Base-by-base conservation (phyloP, 352 stramenopile genomes). In the Blastocystis sp. region DNA sequence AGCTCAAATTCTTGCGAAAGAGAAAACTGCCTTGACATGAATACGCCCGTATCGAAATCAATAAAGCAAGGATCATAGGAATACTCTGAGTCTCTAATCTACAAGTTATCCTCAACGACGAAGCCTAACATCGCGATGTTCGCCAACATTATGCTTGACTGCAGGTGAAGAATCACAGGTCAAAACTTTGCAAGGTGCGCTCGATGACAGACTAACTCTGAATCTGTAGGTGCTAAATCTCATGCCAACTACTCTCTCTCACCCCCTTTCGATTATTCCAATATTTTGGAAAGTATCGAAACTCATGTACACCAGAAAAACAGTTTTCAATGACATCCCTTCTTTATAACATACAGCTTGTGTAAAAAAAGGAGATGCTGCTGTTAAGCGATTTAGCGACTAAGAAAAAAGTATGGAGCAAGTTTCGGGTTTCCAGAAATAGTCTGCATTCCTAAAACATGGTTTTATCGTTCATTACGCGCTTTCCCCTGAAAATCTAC, bases 221-320 rank as follows among this genome's bases (percentile, higher is more conserved):
- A 55, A 77, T 56, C 56, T 53, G 39, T 77, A 77, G 29, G 50
- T 77, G 23, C 66, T 77, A 29, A 20, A 47, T 34, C 7, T 77
- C 26, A 77, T 45, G 26, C 4, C 9, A 54, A 77, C 7, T n/a
- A 54, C 3, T 2, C 2, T 23, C 26, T 13, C 29, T 4, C 56
- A 84, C 73, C 73, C 73, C 23, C 68, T 63, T 15, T 84, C 43
- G 0, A 61, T 50, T 4, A 84, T 29, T 34, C 47, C 50, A 39
- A 84, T 53, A 45, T 84, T 84, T 7, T 53, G 73, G 39, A 84
- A 84, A 1, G 54, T 69, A n/a, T 84, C 73, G 43, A 84, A 84
- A 68, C 68, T 53, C 73, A 84, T 84, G 56, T 66, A 66, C 11
- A 84, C 73, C 23, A 84, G 73, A 23, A 84, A 84, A 7, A 84